These are phyloP conservation scores for Blastobotrys parvus DNA, from an alignment of 805 yeast genomes.

Conservation along the genomic window DNA sequence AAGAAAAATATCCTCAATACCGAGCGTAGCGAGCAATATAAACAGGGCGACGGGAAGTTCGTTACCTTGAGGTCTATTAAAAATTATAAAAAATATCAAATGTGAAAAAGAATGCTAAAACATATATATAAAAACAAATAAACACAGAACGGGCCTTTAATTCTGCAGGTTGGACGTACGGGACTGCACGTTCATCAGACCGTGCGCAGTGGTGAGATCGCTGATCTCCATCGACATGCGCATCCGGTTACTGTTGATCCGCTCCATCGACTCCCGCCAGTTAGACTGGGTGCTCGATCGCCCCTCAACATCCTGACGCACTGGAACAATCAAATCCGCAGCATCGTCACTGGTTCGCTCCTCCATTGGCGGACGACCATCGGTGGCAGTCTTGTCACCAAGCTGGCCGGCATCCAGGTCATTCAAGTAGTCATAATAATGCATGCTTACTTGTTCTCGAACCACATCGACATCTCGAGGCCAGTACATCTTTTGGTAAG, in stretches of 20 bases:
- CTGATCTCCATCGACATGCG: constrained; percentile 11
- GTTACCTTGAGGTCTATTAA: no score
- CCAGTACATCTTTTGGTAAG: constrained; percentile 39
- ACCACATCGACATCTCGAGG: constrained; percentile 61
- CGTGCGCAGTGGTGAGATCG: constrained; percentile 11
- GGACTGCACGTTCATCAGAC: no score
- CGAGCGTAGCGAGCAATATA: no score
- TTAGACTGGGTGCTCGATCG: neutral
- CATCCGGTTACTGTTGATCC: constrained; percentile 4
- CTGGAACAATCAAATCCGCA: no score
- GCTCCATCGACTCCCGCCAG: constrained; percentile 3
- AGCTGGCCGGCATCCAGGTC: constrained; percentile 1
- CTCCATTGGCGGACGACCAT: constrained; percentile 3
- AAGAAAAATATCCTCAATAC: no score
- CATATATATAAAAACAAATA: no score
- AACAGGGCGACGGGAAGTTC: no score
- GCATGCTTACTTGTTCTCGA: constrained; percentile 44
- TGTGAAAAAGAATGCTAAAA: no score
- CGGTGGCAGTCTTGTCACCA: neutral
- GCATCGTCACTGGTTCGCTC: neutral
- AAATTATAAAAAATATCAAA: no score
- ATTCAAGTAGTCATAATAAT: constrained; percentile 31
- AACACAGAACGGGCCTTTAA: no score
- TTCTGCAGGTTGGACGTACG: no score
- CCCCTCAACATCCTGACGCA: neutral